These are phyloP conservation scores for Vitis cinerea DNA, from an alignment of 164 flowering plant genomes.

Conservation along the genomic window DNA sequence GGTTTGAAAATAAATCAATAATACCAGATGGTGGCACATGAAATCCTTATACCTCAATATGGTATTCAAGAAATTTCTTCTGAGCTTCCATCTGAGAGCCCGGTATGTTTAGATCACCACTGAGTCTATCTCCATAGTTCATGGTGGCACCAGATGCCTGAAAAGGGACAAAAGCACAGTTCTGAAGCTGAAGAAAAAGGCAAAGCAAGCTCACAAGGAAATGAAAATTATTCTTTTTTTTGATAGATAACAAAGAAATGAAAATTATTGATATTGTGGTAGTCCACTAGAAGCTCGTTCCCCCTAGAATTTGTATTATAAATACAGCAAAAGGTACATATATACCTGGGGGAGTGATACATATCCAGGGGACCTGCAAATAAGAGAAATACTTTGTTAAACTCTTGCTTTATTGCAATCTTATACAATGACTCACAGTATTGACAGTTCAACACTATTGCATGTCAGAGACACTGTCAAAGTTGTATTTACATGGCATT, in stretches of 20 bases:
- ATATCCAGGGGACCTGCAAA: constrained; percentile 60
- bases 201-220: constrained; percentile 18
- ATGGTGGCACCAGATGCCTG: constrained; percentile 19
- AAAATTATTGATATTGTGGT: constrained; percentile 14
- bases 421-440: too few relatives aligned
- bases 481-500: too few relatives aligned
- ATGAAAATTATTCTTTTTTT: constrained; percentile 8
- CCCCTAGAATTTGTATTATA: constrained; percentile 17
- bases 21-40: neutral
- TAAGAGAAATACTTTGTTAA: neutral
- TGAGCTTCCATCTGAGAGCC: constrained; percentile 44
- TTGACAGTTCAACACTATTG: too few relatives aligned
- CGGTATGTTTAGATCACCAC: constrained; percentile 18
- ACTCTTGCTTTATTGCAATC: too few relatives aligned
- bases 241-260: constrained; percentile 8
- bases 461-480: too few relatives aligned
- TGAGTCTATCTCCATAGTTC: constrained; percentile 17
- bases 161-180: constrained; percentile 23
- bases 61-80: constrained; percentile 38
- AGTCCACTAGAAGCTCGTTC: constrained; percentile 23
- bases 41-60: constrained; percentile 56
- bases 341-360: constrained; percentile 40
- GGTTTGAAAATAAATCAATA: neutral
- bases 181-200: constrained; percentile 25
- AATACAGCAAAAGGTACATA: constrained; percentile 18